These are phyloP conservation scores for Pseudogymnoascus sp. DNA, from an alignment of 2,329 filamentous ascomycete species.

Conservation along the genomic window DNA sequence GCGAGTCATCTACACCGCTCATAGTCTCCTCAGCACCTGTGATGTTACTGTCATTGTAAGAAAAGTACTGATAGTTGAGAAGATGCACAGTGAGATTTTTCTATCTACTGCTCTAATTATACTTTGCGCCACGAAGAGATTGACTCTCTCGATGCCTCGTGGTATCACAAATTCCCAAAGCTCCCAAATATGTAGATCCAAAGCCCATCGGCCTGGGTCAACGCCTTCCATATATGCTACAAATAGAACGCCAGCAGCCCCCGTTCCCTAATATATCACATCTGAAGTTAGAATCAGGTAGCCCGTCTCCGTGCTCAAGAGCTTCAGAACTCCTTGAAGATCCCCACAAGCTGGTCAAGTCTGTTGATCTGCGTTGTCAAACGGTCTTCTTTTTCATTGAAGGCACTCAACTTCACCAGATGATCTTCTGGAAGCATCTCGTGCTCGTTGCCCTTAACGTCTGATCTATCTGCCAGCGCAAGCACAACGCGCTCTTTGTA, in stretches of 20 bases:
- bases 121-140: background rate
- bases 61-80: background rate
- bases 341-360: conserved; percentile 75
- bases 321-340: conserved; percentile 67
- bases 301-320: background rate
- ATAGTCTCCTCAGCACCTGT: background rate
- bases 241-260: background rate
- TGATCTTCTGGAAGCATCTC: conserved; percentile 70
- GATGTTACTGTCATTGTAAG: background rate
- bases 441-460: conserved; percentile 78
- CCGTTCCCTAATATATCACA: conserved; percentile 6
- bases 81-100: conserved; percentile 1
- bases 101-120: conserved; percentile 3
- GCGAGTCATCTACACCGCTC: conserved; percentile 1
- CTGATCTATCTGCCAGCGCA: conserved; percentile 72
- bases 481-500: conserved; percentile 65
- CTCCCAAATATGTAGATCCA: conserved; percentile 9
- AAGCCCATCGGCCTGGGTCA: conserved; percentile 5
- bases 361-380: conserved; percentile 71
- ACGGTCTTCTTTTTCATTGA: conserved; percentile 60
- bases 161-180: conserved; percentile 9
- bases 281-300: background rate
- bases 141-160: background rate
- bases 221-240: conserved; percentile 9
- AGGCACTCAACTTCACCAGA: conserved; percentile 52